Conservation (phyloP, 345 rosid genomes). For the Moringa oleifera region DNA sequence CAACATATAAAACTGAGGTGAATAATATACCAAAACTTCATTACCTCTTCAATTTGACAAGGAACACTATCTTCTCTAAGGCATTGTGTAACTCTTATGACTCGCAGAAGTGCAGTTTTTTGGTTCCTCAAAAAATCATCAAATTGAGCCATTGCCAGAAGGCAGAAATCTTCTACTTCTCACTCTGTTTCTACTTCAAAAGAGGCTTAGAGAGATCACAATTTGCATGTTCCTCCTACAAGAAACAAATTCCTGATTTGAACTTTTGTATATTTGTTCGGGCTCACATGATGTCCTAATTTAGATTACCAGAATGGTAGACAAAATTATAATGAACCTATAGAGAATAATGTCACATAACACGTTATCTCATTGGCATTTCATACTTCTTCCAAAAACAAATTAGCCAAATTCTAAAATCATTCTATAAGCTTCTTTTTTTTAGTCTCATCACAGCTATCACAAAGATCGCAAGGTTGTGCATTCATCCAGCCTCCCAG, state of each 20-base stretch:
- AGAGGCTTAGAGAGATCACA: background rate
- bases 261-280: background rate
- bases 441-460: no score
- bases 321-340: background rate
- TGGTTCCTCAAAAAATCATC: constrained; percentile 35
- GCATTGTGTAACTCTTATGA: constrained; percentile 28
- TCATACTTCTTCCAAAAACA: background rate
- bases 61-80: constrained; percentile 42
- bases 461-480: no score
- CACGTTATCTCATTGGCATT: no score
- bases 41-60: constrained; percentile 49
- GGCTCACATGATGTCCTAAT: background rate
- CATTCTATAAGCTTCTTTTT: no score
- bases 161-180: constrained; percentile 4
- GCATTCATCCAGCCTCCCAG: no score
- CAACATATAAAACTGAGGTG: background rate
- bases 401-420: background rate
- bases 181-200: background rate
- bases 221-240: background rate
- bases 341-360: no score
- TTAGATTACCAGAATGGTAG: background rate
- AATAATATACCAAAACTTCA: background rate
- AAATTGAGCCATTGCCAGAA: constrained; percentile 28
- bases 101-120: constrained; percentile 43
- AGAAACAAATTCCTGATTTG: background rate